Percentiles rank a stretch among this genome's conserved stretches.
Evolutionary conservation across 768 basidiomycete species (phyloP).

Genomic region (Trametes gibbosa): DNA sequence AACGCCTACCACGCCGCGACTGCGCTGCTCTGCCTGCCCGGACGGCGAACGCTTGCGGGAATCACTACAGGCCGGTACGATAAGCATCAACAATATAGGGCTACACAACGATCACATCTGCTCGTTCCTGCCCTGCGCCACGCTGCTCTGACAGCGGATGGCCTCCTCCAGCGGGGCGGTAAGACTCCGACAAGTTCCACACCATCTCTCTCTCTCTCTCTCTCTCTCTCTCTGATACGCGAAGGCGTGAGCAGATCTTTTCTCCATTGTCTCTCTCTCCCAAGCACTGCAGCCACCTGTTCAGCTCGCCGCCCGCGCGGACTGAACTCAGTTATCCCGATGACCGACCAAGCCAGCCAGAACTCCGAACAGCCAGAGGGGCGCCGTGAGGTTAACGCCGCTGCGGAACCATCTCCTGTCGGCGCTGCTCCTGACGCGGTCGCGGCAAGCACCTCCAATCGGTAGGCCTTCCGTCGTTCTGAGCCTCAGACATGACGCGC

Average conservation of each 20-base stretch:
- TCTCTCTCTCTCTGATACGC: conserved; percentile 6
- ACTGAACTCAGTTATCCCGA: neutral
- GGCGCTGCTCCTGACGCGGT: neutral
- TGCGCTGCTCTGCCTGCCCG: too few species aligned
- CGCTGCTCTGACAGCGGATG: neutral
- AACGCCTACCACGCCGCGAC: neutral
- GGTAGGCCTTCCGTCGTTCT: neutral
- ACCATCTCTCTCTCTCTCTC: too few species aligned
- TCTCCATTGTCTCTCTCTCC: neutral
- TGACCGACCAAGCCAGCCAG: neutral
- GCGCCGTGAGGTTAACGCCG: neutral
- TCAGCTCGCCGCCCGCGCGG: neutral
- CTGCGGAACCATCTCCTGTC: neutral
- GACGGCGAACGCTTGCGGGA: neutral
- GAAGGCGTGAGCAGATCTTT: neutral
- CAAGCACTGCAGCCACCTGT: too few species aligned
- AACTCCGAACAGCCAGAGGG: neutral
- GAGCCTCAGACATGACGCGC: conserved; percentile 1
- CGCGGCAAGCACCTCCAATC: neutral
- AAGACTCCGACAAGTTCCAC: neutral
- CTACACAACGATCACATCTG: neutral
- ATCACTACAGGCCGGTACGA: neutral
- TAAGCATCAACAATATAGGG: neutral
- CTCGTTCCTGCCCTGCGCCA: neutral
- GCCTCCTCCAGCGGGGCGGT: conserved; percentile 1